These are phyloP conservation scores for Dipteronia dyeriana DNA, from an alignment of 345 rosid species.

Conservation along the genomic window DNA sequence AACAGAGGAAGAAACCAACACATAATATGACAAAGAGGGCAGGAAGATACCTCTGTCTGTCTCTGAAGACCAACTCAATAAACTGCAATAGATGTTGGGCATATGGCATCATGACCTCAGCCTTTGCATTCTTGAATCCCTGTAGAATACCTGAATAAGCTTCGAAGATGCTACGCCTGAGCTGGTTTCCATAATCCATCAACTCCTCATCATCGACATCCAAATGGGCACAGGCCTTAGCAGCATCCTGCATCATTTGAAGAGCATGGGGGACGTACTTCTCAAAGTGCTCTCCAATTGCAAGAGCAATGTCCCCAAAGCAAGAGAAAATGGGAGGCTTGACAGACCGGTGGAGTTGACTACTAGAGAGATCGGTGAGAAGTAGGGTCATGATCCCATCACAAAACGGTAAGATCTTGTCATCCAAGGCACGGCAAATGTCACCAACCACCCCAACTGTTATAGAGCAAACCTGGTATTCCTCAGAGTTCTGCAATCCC, in stretches of 20 bases:
- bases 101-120: conserved; percentile 82
- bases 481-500: conserved; percentile 91
- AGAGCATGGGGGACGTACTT: conserved; percentile 65
- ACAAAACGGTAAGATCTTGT: conserved; percentile 68
- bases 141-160: conserved; percentile 95
- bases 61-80: conserved; percentile 72
- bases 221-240: conserved; percentile 71
- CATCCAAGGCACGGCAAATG: conserved; percentile 87
- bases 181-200: conserved; percentile 82
- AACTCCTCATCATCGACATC: conserved; percentile 73
- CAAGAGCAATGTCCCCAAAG: conserved; percentile 93
- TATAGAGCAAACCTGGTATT: conserved; percentile 90
- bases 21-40: neutral
- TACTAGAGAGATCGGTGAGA: conserved; percentile 66
- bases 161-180: conserved; percentile 83
- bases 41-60: conserved; percentile 53
- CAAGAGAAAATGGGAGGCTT: conserved; percentile 94
- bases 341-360: conserved; percentile 83
- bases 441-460: conserved; percentile 93
- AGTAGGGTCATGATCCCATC: conserved; percentile 86
- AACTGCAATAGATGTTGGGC: conserved; percentile 84
- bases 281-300: conserved; percentile 74
- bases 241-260: conserved; percentile 85
- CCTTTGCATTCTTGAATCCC: conserved; percentile 77
- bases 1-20: neutral